Percentiles rank a stretch among this genome's conserved stretches.
phyloP scores from a whole-genome alignment of 306 rosid genomes.

The Cucumis sativus region DNA sequence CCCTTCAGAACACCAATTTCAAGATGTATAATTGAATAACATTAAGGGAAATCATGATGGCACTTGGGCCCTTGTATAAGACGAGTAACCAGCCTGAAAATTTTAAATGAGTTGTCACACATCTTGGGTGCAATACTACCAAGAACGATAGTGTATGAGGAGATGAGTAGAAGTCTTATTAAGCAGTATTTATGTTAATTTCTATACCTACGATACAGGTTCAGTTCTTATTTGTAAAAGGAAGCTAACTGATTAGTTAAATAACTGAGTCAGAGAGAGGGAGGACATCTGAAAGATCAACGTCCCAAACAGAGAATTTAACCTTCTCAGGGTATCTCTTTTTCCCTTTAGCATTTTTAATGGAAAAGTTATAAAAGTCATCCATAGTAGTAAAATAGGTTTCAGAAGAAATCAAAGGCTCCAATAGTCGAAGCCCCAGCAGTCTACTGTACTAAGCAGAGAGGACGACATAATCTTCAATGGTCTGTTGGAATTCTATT shows the following conservation, averaged over 20 bases:
- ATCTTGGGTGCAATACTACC: too few species aligned
- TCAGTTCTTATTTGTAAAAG: too few species aligned
- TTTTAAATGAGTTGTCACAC: too few species aligned
- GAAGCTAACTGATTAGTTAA: too few species aligned
- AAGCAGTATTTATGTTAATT: too few species aligned
- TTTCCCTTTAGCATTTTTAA: background rate
- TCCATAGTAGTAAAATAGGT: background rate
- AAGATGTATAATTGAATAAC: background rate
- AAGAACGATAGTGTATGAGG: too few species aligned
- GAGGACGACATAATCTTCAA: background rate
- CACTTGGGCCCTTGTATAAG: background rate
- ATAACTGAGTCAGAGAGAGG: too few species aligned
- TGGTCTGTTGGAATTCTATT: background rate
- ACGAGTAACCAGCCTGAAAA: background rate
- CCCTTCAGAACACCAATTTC: background rate
- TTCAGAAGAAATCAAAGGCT: background rate
- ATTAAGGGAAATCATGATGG: background rate
- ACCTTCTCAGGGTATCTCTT: background rate
- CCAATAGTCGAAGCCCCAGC: background rate
- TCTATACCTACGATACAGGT: too few species aligned
- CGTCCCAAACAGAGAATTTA: background rate
- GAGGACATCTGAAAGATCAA: background rate
- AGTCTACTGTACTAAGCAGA: background rate
- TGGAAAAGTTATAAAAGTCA: background rate
- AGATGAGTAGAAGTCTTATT: too few species aligned